Conservation (phyloP, 345 rosid species). For the Passiflora organensis region DNA sequence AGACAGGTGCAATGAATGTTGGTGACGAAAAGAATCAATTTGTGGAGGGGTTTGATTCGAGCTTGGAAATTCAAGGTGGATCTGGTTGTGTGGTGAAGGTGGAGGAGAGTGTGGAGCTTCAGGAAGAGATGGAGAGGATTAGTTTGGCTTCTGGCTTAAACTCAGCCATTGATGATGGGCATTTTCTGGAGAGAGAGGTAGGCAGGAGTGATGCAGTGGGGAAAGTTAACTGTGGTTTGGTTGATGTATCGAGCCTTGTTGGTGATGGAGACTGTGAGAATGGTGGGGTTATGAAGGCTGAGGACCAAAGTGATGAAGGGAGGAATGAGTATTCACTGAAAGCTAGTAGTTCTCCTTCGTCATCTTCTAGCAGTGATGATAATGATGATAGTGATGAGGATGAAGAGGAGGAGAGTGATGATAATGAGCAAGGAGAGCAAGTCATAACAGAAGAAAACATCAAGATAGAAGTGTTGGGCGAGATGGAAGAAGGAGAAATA, state of each 20-base stretch:
- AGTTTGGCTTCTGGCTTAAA: slow-evolving; percentile 25
- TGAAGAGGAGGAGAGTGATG: not conserved
- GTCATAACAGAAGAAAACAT: not conserved
- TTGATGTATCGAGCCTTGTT: no score
- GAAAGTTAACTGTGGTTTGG: no score
- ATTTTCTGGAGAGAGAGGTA: slow-evolving; percentile 13
- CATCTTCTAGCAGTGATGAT: slow-evolving; percentile 33
- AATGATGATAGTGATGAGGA: slow-evolving; percentile 5
- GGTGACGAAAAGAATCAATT: slow-evolving; percentile 21
- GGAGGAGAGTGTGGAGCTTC: slow-evolving; percentile 34
- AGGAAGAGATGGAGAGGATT: slow-evolving; percentile 42
- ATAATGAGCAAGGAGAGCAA: not conserved
- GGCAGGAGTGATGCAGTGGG: not conserved
- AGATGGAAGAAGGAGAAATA: slow-evolving; percentile 27
- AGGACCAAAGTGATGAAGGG: slow-evolving; percentile 24
- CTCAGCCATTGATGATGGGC: slow-evolving; percentile 10
- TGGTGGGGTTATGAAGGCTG: slow-evolving; percentile 18
- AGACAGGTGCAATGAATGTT: slow-evolving; percentile 22
- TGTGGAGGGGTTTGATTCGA: slow-evolving; percentile 13
- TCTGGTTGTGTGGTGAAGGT: slow-evolving; percentile 18
- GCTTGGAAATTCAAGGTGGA: slow-evolving; percentile 16
- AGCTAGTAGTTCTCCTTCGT: slow-evolving; percentile 35
- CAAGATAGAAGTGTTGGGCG: slow-evolving; percentile 6
- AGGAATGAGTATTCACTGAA: slow-evolving; percentile 34
- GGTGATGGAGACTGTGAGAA: slow-evolving; percentile 14